Evolutionary conservation across 257 asterid genomes (phyloP).

Genomic region (Solanum virginianum): DNA sequence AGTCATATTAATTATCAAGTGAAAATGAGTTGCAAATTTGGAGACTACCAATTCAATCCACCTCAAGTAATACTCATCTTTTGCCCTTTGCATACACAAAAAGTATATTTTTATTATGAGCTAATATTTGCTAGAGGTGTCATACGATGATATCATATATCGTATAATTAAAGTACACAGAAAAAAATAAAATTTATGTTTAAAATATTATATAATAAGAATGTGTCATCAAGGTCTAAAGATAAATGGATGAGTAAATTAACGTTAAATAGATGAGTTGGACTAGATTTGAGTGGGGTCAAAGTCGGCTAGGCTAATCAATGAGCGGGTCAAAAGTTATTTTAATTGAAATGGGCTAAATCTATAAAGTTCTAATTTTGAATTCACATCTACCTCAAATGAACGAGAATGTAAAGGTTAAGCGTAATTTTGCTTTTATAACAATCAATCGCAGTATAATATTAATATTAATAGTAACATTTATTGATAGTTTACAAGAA

Average conservation of each 20-base stretch:
- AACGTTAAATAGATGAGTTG: not conserved
- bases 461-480: no score
- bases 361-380: no score
- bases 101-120: not conserved
- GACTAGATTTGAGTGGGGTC: not conserved
- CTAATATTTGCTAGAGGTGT: not conserved
- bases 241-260: not conserved
- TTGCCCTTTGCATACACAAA: not conserved
- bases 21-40: not conserved
- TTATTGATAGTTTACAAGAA: no score
- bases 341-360: not conserved
- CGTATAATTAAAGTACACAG: not conserved
- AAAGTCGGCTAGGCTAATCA: not conserved
- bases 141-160: not conserved
- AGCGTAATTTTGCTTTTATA: no score
- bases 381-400: no score
- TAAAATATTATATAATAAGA: not conserved
- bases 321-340: not conserved
- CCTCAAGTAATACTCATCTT: not conserved
- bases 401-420: no score
- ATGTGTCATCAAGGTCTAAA: not conserved
- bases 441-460: no score
- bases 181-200: not conserved
- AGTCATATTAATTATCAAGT: not conserved
- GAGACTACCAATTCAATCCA: not conserved